Conservation (phyloP, 1,139 yeast genomes). For the Pichia sp. region DNA sequence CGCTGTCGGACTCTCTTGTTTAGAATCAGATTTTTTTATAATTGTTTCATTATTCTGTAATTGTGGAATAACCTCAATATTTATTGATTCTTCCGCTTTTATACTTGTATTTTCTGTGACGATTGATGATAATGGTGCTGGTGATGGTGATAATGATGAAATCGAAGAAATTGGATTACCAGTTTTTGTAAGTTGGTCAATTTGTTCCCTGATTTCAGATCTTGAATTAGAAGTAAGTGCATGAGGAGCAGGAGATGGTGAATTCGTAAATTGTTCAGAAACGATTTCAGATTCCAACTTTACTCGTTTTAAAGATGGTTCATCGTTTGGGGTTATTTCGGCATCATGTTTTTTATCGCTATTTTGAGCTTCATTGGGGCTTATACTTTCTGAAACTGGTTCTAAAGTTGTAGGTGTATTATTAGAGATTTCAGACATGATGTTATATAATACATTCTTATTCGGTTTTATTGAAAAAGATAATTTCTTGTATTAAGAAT, state of each 20-base stretch:
- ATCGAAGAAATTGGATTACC: constrained; percentile 2
- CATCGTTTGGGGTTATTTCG: constrained; percentile 1
- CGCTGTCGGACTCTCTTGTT: background rate
- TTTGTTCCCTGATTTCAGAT: constrained; percentile 5
- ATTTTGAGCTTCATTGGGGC: background rate
- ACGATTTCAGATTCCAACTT: background rate
- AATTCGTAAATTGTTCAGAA: background rate
- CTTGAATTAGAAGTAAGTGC: constrained; percentile 5
- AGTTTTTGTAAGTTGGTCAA: background rate
- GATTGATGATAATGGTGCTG: background rate
- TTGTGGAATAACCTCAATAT: too few relatives aligned
- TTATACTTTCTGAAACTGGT: too few relatives aligned
- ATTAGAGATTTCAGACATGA: too few relatives aligned
- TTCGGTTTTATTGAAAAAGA: too few relatives aligned
- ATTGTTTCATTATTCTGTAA: too few relatives aligned
- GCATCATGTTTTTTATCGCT: background rate
- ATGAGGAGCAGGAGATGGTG: constrained; percentile 6
- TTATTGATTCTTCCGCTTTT: too few relatives aligned
- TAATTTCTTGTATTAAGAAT: too few relatives aligned
- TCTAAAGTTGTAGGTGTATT: too few relatives aligned
- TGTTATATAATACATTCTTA: too few relatives aligned
- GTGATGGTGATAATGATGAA: constrained; percentile 1
- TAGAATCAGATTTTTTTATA: too few relatives aligned
- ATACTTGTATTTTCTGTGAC: too few relatives aligned
- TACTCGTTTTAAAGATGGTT: constrained; percentile 7